These are phyloP conservation scores for Boechera retrofracta DNA, from an alignment of 345 rosid species.

Conservation along the genomic window DNA sequence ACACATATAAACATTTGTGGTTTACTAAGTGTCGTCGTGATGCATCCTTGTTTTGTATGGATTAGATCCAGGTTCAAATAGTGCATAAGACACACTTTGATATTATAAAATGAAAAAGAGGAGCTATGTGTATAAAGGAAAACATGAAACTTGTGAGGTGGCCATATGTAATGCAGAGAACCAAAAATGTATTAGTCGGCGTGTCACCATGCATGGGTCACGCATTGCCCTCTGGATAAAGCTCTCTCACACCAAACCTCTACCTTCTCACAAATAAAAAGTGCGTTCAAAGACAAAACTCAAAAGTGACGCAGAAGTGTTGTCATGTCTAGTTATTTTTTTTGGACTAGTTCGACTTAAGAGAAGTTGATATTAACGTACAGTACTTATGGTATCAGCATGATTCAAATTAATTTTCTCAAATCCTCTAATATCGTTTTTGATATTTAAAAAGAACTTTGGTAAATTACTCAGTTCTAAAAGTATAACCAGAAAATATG, in stretches of 20 bases:
- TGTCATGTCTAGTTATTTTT: too few species aligned
- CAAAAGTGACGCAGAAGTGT: not conserved
- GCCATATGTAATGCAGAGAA: slow-evolving; percentile 29
- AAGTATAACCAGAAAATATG: not conserved
- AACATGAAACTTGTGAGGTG: slow-evolving; percentile 28
- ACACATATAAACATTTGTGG: not conserved
- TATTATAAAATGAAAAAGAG: not conserved
- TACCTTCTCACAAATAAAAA: not conserved
- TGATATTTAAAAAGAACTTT: not conserved
- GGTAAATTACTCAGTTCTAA: not conserved
- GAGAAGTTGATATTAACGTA: not conserved
- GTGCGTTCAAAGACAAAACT: slow-evolving; percentile 8
- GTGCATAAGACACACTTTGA: not conserved
- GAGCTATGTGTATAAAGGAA: slow-evolving; percentile 15
- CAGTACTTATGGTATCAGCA: not conserved
- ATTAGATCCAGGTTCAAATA: not conserved
- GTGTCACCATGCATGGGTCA: slow-evolving; percentile 45
- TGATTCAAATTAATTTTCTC: not conserved
- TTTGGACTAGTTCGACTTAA: not conserved
- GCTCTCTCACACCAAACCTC: slow-evolving; percentile 19
- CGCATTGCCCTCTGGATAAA: slow-evolving; percentile 20
- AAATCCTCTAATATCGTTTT: not conserved
- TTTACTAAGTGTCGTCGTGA: not conserved
- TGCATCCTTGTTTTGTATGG: slow-evolving; percentile 14
- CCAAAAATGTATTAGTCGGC: slow-evolving; percentile 32